Conservation (phyloP, 2,329 filamentous ascomycete species). For the Xylariaceae sp. region DNA sequence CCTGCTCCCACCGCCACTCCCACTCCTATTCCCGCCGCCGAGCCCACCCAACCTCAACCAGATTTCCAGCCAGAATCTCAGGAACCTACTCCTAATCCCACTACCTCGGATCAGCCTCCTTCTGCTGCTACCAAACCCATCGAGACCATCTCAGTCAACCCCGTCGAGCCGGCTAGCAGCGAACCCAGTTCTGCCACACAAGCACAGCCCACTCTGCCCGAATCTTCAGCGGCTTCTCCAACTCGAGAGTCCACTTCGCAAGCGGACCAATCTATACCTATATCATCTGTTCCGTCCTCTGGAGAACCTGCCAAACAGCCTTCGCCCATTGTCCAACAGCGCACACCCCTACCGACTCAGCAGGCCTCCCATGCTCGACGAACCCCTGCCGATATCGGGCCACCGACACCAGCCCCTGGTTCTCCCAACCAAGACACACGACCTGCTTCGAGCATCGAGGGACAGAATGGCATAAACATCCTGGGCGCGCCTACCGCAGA, state of each 20-base stretch:
- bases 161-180: not conserved
- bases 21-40: slow-evolving; percentile 8
- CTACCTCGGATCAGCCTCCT: slow-evolving; percentile 4
- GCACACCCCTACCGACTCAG: not conserved
- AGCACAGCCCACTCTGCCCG: too few relatives aligned
- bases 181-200: too few relatives aligned
- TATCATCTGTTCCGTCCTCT: not conserved
- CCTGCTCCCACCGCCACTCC: slow-evolving; percentile 22
- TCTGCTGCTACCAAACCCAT: slow-evolving; percentile 18
- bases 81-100: slow-evolving; percentile 18
- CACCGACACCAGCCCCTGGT: slow-evolving; percentile 5
- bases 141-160: slow-evolving; percentile 12
- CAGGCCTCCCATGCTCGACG: not conserved
- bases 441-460: not conserved
- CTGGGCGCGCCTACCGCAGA: slow-evolving; percentile 6
- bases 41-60: not conserved
- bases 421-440: slow-evolving; percentile 1
- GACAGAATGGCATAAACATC: too few relatives aligned
- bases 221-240: too few relatives aligned
- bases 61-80: slow-evolving; percentile 7
- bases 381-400: slow-evolving; percentile 5
- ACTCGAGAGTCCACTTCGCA: too few relatives aligned
- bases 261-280: too few relatives aligned
- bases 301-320: slow-evolving; percentile 1
- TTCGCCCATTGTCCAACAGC: not conserved